Percentiles rank a stretch among this genome's conserved stretches.
Evolutionary conservation across 2,329 filamentous ascomycete species (phyloP).

Genomic region (Hymenoscyphus fructigenus): DNA sequence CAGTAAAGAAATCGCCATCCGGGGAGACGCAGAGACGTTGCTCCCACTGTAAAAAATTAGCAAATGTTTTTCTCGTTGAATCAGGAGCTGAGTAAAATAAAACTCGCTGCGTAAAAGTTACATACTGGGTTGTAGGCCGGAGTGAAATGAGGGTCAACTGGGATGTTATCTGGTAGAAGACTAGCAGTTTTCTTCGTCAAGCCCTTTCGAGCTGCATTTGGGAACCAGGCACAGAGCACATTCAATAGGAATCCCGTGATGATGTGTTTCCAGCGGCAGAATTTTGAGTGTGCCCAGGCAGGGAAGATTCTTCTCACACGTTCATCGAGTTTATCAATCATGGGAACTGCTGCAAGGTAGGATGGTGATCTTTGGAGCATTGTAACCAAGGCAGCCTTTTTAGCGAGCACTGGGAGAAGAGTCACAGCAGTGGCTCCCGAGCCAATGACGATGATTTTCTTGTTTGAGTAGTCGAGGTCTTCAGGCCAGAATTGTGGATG

Average conservation of each 20-base stretch:
- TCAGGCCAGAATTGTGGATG: constrained; percentile 76
- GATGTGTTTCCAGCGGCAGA: constrained; percentile 50
- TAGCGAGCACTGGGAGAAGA: constrained; percentile 66
- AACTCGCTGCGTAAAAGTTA: too few species aligned
- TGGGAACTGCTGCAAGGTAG: constrained; percentile 58
- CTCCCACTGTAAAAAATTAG: constrained; percentile 48
- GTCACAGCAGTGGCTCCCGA: constrained; percentile 76
- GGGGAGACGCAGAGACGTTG: constrained; percentile 72
- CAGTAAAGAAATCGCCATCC: constrained; percentile 56
- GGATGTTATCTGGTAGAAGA: constrained; percentile 54
- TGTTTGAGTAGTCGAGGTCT: constrained; percentile 62
- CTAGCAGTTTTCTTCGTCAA: constrained; percentile 46
- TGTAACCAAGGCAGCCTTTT: constrained; percentile 65
- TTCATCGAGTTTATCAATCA: constrained; percentile 19
- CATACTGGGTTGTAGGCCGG: constrained; percentile 56
- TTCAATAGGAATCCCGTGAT: constrained; percentile 48
- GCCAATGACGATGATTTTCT: constrained; percentile 48
- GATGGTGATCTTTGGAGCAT: constrained; percentile 80
- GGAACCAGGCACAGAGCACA: constrained; percentile 53
- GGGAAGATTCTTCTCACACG: constrained; percentile 42
- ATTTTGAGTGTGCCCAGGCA: constrained; percentile 40
- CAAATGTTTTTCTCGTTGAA: too few species aligned
- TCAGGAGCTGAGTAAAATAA: too few species aligned
- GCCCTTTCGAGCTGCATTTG: constrained; percentile 47
- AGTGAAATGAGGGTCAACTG: constrained; percentile 62